These are phyloP conservation scores for Phytophthora nicotianae DNA, from an alignment of 352 stramenopile genomes.

Conservation along the genomic window DNA sequence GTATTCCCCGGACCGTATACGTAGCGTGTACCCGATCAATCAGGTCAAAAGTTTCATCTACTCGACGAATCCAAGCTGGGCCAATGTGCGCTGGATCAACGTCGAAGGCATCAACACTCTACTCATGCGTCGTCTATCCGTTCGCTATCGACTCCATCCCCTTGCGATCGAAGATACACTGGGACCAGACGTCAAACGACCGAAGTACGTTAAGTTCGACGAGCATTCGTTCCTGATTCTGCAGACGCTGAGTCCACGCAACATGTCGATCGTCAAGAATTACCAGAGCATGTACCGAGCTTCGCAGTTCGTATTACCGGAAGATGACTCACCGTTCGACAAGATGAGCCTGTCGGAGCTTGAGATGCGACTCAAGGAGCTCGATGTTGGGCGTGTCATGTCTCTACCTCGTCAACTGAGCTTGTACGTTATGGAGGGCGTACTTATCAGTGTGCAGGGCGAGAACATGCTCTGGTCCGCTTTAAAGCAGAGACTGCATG, in stretches of 20 bases:
- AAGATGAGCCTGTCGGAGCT: constrained; percentile 63
- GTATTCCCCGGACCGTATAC: constrained; percentile 76
- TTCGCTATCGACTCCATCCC: constrained; percentile 83
- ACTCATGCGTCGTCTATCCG: constrained; percentile 65
- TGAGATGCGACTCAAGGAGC: constrained; percentile 46
- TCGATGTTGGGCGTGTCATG: constrained; percentile 64
- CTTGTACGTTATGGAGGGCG: constrained; percentile 67
- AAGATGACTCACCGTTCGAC: constrained; percentile 57
- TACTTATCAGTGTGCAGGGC: constrained; percentile 69
- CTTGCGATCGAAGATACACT: constrained; percentile 81
- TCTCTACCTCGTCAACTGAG: constrained; percentile 71
- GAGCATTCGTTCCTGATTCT: constrained; percentile 80
- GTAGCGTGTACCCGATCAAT: constrained; percentile 66
- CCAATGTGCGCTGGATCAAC: constrained; percentile 81
- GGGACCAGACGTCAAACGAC: constrained; percentile 67
- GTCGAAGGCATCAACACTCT: constrained; percentile 64
- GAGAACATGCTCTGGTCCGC: constrained; percentile 51
- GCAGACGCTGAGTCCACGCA: constrained; percentile 53
- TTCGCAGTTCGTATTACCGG: constrained; percentile 52
- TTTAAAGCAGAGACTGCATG: constrained; percentile 59
- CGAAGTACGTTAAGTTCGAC: constrained; percentile 87
- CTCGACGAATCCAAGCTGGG: constrained; percentile 71
- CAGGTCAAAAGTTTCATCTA: constrained; percentile 84
- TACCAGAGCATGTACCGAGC: constrained; percentile 75
- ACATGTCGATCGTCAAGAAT: constrained; percentile 51